phyloP scores from a whole-genome alignment of 148 eudicot species.

The Vaccinium myrtillus region DNA sequence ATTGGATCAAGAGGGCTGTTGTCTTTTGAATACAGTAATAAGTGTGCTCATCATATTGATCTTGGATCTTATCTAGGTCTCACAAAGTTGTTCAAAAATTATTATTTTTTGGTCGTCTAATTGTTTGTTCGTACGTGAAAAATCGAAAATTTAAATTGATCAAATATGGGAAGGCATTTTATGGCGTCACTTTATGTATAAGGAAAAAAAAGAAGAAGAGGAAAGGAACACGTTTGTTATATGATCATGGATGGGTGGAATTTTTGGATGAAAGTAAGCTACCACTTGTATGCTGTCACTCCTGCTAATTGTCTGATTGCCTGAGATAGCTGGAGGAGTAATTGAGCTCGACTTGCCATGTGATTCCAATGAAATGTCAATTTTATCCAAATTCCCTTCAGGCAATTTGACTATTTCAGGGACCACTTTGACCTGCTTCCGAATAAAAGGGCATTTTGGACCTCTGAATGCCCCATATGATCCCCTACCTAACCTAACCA shows the following conservation, averaged over 20 bases:
- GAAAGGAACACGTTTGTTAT: background rate
- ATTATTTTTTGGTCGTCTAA: background rate
- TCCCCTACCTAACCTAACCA: background rate
- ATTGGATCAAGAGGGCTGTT: background rate
- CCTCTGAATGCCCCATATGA: background rate
- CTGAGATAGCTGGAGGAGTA: constrained; percentile 13
- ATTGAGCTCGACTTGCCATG: constrained; percentile 21
- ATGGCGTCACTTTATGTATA: too few species aligned
- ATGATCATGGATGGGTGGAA: background rate
- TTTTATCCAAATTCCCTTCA: constrained; percentile 19
- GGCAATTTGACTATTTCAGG: constrained; percentile 17
- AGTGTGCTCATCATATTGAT: background rate
- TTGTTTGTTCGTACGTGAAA: background rate
- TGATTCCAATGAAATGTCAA: constrained; percentile 16
- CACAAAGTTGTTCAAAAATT: background rate
- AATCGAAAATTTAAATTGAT: background rate
- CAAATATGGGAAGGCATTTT: background rate
- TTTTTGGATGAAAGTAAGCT: background rate
- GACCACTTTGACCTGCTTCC: constrained; percentile 27
- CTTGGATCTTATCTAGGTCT: background rate
- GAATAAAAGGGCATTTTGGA: background rate
- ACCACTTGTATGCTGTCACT: constrained; percentile 9
- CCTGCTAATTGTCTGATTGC: background rate
- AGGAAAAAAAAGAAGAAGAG: background rate
- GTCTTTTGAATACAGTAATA: background rate